phyloP scores from a whole-genome alignment of 2,329 filamentous ascomycete species.

The Colletotrichum neosansevieriae region DNA sequence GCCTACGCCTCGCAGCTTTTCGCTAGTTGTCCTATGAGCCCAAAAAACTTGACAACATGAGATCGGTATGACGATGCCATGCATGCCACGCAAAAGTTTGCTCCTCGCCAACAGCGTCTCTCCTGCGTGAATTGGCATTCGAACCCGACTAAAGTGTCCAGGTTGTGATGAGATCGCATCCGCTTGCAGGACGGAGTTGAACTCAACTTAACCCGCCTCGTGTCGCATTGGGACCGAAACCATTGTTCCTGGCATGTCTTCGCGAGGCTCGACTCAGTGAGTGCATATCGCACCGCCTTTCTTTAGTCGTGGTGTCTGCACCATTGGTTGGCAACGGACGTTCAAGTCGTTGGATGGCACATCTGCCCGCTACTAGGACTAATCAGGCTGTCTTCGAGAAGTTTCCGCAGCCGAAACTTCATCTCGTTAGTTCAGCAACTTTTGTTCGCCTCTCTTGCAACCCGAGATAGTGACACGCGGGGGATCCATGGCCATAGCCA shows the following conservation, averaged over 20 bases:
- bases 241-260: constrained; percentile 10
- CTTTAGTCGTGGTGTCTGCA: constrained; percentile 16
- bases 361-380: not conserved
- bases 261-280: constrained; percentile 20
- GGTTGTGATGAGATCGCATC: not conserved
- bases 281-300: not conserved
- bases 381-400: constrained; percentile 32
- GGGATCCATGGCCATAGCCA: constrained; percentile 12
- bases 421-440: not conserved
- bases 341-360: not conserved
- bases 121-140: not conserved
- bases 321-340: not conserved
- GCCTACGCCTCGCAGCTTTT: constrained; percentile 23
- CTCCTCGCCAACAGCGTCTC: not conserved
- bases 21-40: not conserved
- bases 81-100: constrained; percentile 19
- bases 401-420: constrained; percentile 19
- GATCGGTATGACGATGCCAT: constrained; percentile 33
- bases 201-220: constrained; percentile 33
- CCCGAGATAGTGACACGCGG: not conserved
- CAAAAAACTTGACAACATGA: constrained; percentile 11
- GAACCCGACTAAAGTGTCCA: not conserved
- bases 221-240: constrained; percentile 20
- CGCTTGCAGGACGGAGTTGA: constrained; percentile 2
- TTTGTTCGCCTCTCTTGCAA: constrained; percentile 2